Evolutionary conservation across 176 grass and related monocot species (phyloP), one percentile per base, ranked within the genome.

Genomic region (Zizania latifolia): DNA sequence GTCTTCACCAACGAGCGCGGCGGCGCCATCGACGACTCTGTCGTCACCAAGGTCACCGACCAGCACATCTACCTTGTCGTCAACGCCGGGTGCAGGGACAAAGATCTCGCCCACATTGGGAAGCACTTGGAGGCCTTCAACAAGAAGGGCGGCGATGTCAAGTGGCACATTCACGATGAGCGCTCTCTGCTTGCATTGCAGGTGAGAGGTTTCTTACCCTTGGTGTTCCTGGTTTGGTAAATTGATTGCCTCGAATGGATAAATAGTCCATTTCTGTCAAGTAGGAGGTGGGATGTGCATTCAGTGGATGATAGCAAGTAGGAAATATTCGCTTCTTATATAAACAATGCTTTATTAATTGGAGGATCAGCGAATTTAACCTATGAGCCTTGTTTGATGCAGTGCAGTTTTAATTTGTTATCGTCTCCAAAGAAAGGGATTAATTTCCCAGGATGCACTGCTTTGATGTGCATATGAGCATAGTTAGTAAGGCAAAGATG

Each of bases 71-170:
- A 98, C 75, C 75, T 98, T 54, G 94, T 98, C 28, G 94, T 98
- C 68, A 98, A 98, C 80, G 94, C 94, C 4, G 94, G 94, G 0
- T 98, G 94, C 83, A 79, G 94, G 85, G 91, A 98, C 54, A 98
- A 98, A 76, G 94, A 98, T 46, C 79, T 98, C 19, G 89, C 94
- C 0, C 94, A 98, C 76, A 98, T 98, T 38, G 94, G 64, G 34
- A 89, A 9, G 19, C 95, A 99, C 82, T 69, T 99, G 95, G 86
- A 94, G 68, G 85, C 84, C 0, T 99, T 94, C 37, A 89, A 90
- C 40, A 84, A 78, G 62, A 99, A 94, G 77, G 95, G 95, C 0
- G 91, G 89, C 0, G 84, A 84, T 1, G 95, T 99, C 68, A 77
- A 73, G 43, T 94, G 89, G 95, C 95, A 99, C 85, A 73, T 99